Evolutionary conservation across 2,329 filamentous ascomycete species (phyloP), one percentile per base, ranked within the genome.

Genomic region (Penicillium brevicompactum): DNA sequence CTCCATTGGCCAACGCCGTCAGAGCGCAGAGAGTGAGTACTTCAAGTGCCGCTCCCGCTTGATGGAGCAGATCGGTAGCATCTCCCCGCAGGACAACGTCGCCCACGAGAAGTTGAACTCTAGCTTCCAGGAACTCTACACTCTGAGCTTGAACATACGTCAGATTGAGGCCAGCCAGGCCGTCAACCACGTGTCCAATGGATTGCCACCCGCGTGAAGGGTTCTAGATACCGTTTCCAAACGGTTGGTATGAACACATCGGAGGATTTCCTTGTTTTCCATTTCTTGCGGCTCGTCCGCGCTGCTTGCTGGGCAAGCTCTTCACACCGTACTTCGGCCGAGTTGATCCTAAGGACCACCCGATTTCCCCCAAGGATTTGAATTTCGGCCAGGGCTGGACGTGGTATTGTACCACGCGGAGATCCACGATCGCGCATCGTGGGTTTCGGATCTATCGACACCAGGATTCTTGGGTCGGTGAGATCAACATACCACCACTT

Each of bases 81-180:
- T 76, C 61, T 71, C 65, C 14, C 75, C 75, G 3, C 69, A 74
- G 67, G 73, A 77, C 55, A 69, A 69, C 10, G 65, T 70, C 21
- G 71, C 75, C 65, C 74, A 77, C 47, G 74, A 77, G 53, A 75
- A 74, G 63, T 74, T 75, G 56, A 77, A 77, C 65, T 74, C 74
- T 48, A 73, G 72, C 56, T 67, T 77, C 46, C 74, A 77, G 67
- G 75, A 77, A 48, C 64, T 77, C 40, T 74, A 73, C 56, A 76
- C 74, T 14, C 66, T 76, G 43, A 74, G 74, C 30, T 53, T 77
- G 60, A 75, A 72, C 64, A 76, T 74, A 64, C 75, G 75, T 42
- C 74, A 72, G 46, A 70, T 76, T 49, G 73, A 75, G 55, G 74
- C 74, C 50, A 73, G 74, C 62, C 74, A 76, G 44, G 70, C 71